A percentile compares a stretch with the other conserved stretches of the same genome.
These are phyloP conservation scores for Fistulinella prunicolor DNA, from an alignment of 768 basidiomycete species.

Conservation along the genomic window DNA sequence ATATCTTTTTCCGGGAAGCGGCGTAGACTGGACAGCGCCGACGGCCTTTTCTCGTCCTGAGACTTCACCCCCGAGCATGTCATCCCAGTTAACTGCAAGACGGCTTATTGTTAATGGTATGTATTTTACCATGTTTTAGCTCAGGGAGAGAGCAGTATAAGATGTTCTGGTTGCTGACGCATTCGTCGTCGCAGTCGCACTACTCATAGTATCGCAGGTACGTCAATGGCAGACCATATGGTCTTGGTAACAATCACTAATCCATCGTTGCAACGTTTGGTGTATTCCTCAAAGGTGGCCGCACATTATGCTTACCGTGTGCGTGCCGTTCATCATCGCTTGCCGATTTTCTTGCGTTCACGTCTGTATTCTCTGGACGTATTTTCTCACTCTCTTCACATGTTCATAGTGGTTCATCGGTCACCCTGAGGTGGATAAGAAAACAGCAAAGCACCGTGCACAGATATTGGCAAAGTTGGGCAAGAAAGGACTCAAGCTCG, in stretches of 20 bases:
- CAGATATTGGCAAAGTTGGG: slow-evolving; percentile 70
- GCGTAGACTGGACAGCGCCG: background rate
- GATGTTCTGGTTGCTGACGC: slow-evolving; percentile 7
- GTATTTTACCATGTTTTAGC: slow-evolving; percentile 4
- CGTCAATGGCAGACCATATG: slow-evolving; percentile 14
- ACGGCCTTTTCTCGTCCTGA: no score
- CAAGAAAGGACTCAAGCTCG: slow-evolving; percentile 69
- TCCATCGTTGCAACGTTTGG: background rate
- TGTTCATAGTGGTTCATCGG: slow-evolving; percentile 62
- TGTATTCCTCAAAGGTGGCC: slow-evolving; percentile 54
- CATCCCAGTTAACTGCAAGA: slow-evolving; percentile 36
- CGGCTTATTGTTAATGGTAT: slow-evolving; percentile 46
- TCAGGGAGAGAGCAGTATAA: background rate
- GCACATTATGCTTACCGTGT: slow-evolving; percentile 75
- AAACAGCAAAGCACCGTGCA: slow-evolving; percentile 64
- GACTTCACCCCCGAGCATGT: slow-evolving; percentile 11
- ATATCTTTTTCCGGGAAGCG: background rate
- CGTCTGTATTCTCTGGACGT: background rate
- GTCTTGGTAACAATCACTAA: background rate
- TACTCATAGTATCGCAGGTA: slow-evolving; percentile 53
- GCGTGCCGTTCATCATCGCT: slow-evolving; percentile 23
- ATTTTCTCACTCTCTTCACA: background rate
- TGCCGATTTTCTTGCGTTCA: background rate
- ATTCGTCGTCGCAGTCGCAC: slow-evolving; percentile 39
- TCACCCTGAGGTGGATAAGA: slow-evolving; percentile 48